Percentiles rank a stretch among this genome's conserved stretches.
Conservation (phyloP, 1,284 basidiomycete species). For the Uromyces viciae-fabae region DNA sequence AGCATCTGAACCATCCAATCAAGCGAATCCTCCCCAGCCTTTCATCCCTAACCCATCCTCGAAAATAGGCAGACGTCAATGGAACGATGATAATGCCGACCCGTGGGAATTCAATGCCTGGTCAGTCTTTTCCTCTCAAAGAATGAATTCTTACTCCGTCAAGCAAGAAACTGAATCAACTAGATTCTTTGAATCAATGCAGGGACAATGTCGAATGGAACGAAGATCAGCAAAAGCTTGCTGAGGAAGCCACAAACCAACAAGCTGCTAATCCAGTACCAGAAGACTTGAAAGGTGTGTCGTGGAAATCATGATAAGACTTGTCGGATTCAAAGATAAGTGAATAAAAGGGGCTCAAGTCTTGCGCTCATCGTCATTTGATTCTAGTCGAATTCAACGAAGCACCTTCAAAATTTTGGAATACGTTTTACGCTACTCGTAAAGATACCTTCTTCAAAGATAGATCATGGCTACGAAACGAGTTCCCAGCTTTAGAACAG, state of each 20-base stretch:
- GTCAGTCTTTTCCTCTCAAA: neutral
- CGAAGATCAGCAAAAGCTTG: slow-evolving; percentile 36
- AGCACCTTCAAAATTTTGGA: slow-evolving; percentile 73
- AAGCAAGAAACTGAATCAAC: neutral
- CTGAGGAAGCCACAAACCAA: slow-evolving; percentile 19
- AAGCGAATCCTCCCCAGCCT: neutral
- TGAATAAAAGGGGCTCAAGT: neutral
- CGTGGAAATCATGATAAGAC: no score
- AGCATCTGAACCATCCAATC: neutral
- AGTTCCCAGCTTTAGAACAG: slow-evolving; percentile 78
- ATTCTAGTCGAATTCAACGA: slow-evolving; percentile 54
- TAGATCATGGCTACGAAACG: slow-evolving; percentile 86
- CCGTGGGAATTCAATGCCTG: slow-evolving; percentile 42
- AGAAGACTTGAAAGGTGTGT: slow-evolving; percentile 27
- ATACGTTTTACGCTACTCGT: slow-evolving; percentile 82
- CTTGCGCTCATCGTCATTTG: neutral
- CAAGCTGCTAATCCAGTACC: slow-evolving; percentile 38
- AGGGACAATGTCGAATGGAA: slow-evolving; percentile 43
- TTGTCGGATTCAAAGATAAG: neutral
- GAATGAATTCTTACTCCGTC: neutral
- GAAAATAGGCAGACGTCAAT: slow-evolving; percentile 36
- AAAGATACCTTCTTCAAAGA: slow-evolving; percentile 83
- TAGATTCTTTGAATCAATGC: neutral
- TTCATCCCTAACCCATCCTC: slow-evolving; percentile 15
- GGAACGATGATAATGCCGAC: slow-evolving; percentile 23